Percentiles rank a stretch among this genome's conserved stretches.
phyloP scores from a whole-genome alignment of 345 rosid species.

The Litchi chinensis region DNA sequence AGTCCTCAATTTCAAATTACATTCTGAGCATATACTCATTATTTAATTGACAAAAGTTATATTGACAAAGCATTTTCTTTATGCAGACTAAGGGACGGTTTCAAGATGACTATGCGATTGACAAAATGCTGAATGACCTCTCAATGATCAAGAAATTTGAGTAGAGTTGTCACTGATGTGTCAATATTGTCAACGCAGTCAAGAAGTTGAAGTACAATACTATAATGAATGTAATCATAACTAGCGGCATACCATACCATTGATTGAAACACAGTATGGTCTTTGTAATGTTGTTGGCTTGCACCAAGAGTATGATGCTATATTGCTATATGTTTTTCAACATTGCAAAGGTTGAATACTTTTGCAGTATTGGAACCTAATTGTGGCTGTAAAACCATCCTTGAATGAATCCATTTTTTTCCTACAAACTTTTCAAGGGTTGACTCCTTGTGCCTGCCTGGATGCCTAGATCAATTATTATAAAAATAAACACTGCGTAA shows the following conservation, averaged over 20 bases:
- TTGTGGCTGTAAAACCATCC: background rate
- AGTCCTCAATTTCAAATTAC: background rate
- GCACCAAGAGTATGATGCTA: background rate
- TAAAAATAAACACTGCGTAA: too few species aligned
- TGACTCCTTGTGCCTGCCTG: too few species aligned
- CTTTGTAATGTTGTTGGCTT: background rate
- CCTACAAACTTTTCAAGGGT: too few species aligned
- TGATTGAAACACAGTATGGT: too few species aligned
- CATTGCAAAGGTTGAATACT: too few species aligned
- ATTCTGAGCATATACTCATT: background rate
- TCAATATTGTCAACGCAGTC: background rate
- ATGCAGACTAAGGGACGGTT: slow-evolving; percentile 85
- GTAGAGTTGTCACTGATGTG: slow-evolving; percentile 22
- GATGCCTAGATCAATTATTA: too few species aligned
- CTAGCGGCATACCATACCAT: too few species aligned
- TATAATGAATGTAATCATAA: background rate
- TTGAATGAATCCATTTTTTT: background rate
- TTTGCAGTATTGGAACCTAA: too few species aligned
- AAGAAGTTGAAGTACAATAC: background rate
- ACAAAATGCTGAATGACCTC: slow-evolving; percentile 87
- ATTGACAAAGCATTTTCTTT: slow-evolving; percentile 7
- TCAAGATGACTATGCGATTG: slow-evolving; percentile 81
- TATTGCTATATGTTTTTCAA: too few species aligned
- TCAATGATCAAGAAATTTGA: slow-evolving; percentile 90
- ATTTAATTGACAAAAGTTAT: slow-evolving; percentile 1